Percentiles rank a stretch among this genome's conserved stretches.
phyloP scores from a whole-genome alignment of 805 yeast species.

The Candida caryicola region DNA sequence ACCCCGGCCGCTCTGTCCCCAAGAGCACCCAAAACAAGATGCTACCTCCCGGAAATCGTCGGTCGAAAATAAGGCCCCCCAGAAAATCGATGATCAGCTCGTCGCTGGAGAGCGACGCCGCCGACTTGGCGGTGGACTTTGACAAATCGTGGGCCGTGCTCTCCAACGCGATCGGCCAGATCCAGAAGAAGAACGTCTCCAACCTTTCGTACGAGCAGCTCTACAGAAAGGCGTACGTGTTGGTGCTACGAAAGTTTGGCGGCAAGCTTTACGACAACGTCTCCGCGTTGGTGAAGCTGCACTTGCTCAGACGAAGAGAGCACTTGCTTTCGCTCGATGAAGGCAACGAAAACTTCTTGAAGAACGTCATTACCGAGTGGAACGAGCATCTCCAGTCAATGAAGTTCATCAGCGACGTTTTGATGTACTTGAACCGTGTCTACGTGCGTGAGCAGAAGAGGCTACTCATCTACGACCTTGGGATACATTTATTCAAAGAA shows the following conservation, averaged over 20 bases:
- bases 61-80: conserved; percentile 67
- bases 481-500: conserved; percentile 64
- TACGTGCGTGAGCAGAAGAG: conserved; percentile 68
- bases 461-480: conserved; percentile 68
- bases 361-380: conserved; percentile 52
- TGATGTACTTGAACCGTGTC: conserved; percentile 84
- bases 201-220: conserved; percentile 77
- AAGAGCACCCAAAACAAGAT: too few relatives aligned
- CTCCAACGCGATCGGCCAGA: conserved; percentile 65
- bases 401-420: conserved; percentile 77
- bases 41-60: conserved; percentile 33
- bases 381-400: conserved; percentile 66
- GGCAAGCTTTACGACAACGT: conserved; percentile 63
- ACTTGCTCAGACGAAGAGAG: conserved; percentile 33
- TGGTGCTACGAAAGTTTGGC: conserved; percentile 71
- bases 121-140: conserved; percentile 47
- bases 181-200: conserved; percentile 69
- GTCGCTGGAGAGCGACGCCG: conserved; percentile 17
- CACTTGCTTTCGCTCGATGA: conserved; percentile 17
- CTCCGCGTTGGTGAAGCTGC: conserved; percentile 42
- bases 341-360: conserved; percentile 33
- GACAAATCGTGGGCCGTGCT: conserved; percentile 66
- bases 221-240: conserved; percentile 72
- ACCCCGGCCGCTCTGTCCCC: too few relatives aligned
- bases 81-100: conserved; percentile 36